Base-by-base conservation (phyloP, 805 yeast species). In the Metschnikowia anglica region DNA sequence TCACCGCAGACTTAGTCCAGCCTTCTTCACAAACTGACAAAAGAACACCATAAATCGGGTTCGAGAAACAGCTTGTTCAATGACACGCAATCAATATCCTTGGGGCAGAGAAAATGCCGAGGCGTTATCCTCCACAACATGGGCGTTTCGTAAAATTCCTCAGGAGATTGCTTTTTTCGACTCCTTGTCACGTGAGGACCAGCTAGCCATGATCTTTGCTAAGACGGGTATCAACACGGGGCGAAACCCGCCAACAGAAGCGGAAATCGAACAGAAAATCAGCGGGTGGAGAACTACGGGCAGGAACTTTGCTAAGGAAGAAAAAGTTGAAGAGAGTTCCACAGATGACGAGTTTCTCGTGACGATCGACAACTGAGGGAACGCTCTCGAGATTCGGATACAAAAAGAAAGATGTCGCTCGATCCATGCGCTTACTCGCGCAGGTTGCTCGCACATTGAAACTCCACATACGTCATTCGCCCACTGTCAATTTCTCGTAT, bases 141-240 rank as follows among this genome's bases (percentile, higher is more conserved):
- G 39, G 39, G 34, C 30, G 13, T 34, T 40, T 21, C 44, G 44
- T 7, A 28, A 34, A 33, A 23, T 25, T 8, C 28, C 28, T 3
- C 32, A 30, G 28, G 44, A 41, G 18, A 30, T 30, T 15, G 31
- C 15, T 24, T 29, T 36, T 35, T 35, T 36, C 40, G 17, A 41
- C 27, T 9, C 23, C 19, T 30, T 41, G 44, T 41, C 44, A 34
- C 34, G 40, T 34, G 44, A 41, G 33, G 40, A 35, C 26, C 44
- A 41, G 40, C 38, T 41, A 16, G 20, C 27, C 11, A 41, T 41
- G 40, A 34, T 31, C 12, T 41, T 35, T 26, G 19, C 39, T 21
- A 36, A 41, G 13, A 41, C 44, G 3, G 40, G 37, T 7, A 41
- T 41, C 31, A 35, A 41, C 33, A 26, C 44, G 6, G 37, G 40